Conservation (phyloP, 2,329 filamentous ascomycete genomes). For the Colletotrichum tropicale region DNA sequence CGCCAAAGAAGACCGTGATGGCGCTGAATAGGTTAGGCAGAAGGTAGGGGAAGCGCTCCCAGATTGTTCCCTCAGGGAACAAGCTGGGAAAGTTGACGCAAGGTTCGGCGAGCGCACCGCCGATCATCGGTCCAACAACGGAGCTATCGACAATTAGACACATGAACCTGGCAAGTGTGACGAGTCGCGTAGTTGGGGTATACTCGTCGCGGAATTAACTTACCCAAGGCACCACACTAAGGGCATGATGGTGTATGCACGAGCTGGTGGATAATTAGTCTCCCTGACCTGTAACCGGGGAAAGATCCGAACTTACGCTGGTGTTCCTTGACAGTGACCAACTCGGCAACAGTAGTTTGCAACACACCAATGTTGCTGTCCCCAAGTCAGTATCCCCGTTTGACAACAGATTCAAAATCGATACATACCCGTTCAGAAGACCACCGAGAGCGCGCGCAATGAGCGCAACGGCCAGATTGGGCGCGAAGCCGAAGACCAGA, state of each 20-base stretch:
- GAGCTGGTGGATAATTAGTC: constrained; percentile 58
- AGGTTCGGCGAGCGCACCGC: constrained; percentile 86
- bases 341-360: constrained; percentile 92
- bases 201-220: constrained; percentile 29
- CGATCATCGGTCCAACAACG: constrained; percentile 90
- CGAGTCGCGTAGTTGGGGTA: not conserved
- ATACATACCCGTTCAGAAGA: constrained; percentile 82
- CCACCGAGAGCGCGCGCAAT: constrained; percentile 89
- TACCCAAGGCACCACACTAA: constrained; percentile 96
- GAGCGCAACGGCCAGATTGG: constrained; percentile 80
- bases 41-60: constrained; percentile 87
- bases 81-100: constrained; percentile 79
- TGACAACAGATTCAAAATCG: not conserved
- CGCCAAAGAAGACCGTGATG: constrained; percentile 75
- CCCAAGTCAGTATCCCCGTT: constrained; percentile 24
- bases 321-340: constrained; percentile 91
- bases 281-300: not conserved
- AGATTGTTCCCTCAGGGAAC: constrained; percentile 77
- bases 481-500: constrained; percentile 88
- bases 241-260: constrained; percentile 96
- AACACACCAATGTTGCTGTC: constrained; percentile 89
- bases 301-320: constrained; percentile 66
- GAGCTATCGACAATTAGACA: constrained; percentile 60
- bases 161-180: constrained; percentile 5
- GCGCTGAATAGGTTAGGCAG: constrained; percentile 92